Evolutionary conservation across 257 asterid species (phyloP).

Genomic region (Avicennia marina): DNA sequence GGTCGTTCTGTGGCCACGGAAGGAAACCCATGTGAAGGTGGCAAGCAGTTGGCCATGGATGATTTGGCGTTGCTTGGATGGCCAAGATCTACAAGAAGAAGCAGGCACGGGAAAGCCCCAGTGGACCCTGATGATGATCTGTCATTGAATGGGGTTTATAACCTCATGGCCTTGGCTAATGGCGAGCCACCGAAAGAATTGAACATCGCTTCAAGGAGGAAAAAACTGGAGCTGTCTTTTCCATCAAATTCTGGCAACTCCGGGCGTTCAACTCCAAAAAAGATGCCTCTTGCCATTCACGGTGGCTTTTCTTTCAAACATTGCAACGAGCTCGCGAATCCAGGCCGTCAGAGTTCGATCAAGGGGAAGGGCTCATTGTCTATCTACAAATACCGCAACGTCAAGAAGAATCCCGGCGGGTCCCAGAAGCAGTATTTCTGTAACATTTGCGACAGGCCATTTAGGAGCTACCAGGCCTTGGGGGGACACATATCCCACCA

Average conservation of each 20-base stretch:
- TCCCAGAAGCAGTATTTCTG: neutral
- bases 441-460: neutral
- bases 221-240: neutral
- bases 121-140: neutral
- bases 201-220: neutral
- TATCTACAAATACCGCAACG: too few species aligned
- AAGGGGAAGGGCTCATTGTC: neutral
- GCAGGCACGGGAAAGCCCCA: neutral
- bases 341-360: neutral
- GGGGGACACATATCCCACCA: slow-evolving; percentile 19
- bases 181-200: neutral
- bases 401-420: neutral
- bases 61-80: neutral
- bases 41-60: neutral
- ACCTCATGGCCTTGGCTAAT: neutral
- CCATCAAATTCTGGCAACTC: neutral
- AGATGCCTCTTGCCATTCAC: neutral
- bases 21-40: too few species aligned
- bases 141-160: neutral
- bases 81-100: slow-evolving; percentile 5
- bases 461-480: slow-evolving; percentile 13
- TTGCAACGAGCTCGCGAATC: neutral
- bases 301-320: neutral
- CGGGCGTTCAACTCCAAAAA: neutral
- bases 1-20: neutral